Conservation (phyloP, 768 basidiomycete species). For the Lactifluus subvellereus region DNA sequence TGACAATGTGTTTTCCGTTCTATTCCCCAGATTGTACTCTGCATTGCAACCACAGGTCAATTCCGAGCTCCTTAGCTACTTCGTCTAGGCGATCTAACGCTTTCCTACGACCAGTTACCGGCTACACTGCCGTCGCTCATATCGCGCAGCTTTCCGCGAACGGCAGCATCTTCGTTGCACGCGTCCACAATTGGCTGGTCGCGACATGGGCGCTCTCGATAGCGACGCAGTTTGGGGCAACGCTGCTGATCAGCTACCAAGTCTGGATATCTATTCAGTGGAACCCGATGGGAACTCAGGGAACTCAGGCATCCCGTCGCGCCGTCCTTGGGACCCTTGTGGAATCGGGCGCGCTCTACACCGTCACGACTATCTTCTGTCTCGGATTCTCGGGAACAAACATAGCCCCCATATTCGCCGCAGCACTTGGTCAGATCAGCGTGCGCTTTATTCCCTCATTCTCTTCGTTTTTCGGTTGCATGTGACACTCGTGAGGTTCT, state of each 20-base stretch:
- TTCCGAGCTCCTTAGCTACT: too few species aligned
- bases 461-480: not conserved
- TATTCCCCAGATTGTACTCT: not conserved
- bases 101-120: not conserved
- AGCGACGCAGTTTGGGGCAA: conserved; percentile 16
- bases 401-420: not conserved
- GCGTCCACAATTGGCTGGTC: conserved; percentile 9
- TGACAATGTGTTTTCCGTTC: too few species aligned
- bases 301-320: not conserved
- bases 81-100: not conserved
- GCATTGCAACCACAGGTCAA: not conserved
- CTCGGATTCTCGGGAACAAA: conserved; percentile 11
- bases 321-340: conserved; percentile 14
- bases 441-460: not conserved
- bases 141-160: not conserved
- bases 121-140: conserved; percentile 7
- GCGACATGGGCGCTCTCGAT: conserved; percentile 17
- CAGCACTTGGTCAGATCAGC: conserved; percentile 15
- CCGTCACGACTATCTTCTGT: not conserved
- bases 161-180: not conserved
- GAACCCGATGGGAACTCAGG: not conserved
- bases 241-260: conserved; percentile 13
- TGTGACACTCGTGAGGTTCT: not conserved
- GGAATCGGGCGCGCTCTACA: conserved; percentile 20
- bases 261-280: conserved; percentile 1